These are phyloP conservation scores for Cladosporium sp. DNA, from an alignment of 2,329 filamentous ascomycete species.

Conservation along the genomic window DNA sequence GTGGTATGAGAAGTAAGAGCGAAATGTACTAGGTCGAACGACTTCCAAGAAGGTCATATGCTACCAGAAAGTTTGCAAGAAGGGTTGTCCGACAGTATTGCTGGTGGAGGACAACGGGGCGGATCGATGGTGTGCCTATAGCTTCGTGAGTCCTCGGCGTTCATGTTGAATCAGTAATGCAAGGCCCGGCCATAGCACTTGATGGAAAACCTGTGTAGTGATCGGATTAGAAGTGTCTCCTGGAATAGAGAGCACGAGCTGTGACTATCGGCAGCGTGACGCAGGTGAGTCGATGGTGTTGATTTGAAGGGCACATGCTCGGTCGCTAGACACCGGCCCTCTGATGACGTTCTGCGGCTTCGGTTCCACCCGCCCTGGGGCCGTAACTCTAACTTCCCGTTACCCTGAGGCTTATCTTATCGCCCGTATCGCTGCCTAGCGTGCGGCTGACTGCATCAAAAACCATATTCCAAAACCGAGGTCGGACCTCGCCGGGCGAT, in stretches of 20 bases:
- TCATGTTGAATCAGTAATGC: constrained; percentile 9
- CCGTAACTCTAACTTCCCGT: neutral
- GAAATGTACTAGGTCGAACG: neutral
- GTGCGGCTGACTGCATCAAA: neutral
- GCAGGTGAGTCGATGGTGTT: constrained; percentile 2
- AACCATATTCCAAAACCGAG: neutral
- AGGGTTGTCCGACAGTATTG: constrained; percentile 8
- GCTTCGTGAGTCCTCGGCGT: neutral
- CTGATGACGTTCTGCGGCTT: neutral
- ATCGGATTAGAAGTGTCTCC: neutral
- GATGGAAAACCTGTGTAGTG: neutral
- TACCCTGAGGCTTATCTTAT: neutral
- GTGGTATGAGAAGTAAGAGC: neutral
- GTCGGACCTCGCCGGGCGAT: neutral
- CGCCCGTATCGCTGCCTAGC: neutral
- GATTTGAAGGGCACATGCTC: constrained; percentile 5
- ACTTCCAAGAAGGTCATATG: neutral
- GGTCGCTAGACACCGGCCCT: neutral
- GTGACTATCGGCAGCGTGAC: neutral
- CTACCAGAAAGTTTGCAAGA: constrained; percentile 11
- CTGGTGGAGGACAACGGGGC: neutral
- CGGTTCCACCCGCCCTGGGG: neutral
- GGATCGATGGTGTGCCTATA: constrained; percentile 9
- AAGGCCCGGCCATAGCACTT: constrained; percentile 2
- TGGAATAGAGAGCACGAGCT: neutral